Percentiles rank a stretch among this genome's conserved stretches.
Evolutionary conservation across 2,329 filamentous ascomycete species (phyloP).

Genomic region (Xylariaceae sp.): DNA sequence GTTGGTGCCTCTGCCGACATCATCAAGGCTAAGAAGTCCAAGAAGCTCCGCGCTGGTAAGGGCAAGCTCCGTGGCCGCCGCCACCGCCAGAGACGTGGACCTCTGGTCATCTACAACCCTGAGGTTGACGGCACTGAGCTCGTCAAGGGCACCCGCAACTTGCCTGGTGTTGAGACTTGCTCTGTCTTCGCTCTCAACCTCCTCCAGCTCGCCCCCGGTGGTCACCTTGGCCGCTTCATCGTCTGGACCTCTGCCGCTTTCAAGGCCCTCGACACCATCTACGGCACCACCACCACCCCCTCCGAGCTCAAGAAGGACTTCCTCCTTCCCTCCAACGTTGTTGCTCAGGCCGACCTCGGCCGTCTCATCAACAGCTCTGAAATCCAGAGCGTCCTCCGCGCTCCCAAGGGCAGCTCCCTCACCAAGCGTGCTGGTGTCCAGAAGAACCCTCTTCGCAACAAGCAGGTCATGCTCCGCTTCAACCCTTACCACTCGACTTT

Average conservation of each 20-base stretch:
- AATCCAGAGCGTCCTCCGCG: conserved; percentile 91
- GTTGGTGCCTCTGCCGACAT: conserved; percentile 86
- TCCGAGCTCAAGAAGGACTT: conserved; percentile 98
- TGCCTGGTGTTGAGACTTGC: conserved; percentile 94
- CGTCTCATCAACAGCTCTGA: conserved; percentile 99
- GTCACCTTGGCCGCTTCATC: conserved; percentile 97
- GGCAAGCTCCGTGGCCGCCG: conserved; percentile 97
- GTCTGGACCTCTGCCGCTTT: conserved; percentile 98
- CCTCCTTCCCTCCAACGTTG: conserved; percentile 86
- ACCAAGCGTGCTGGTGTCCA: conserved; percentile 89
- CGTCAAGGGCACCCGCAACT: conserved; percentile 94
- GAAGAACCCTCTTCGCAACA: conserved; percentile 99
- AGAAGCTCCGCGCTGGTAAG: conserved; percentile 97
- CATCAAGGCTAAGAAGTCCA: conserved; percentile 92
- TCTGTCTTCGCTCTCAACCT: conserved; percentile 94
- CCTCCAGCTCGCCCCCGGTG: conserved; percentile 97
- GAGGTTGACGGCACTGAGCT: conserved; percentile 93
- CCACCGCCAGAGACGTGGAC: conserved; percentile 94
- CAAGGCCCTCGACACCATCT: conserved; percentile 93
- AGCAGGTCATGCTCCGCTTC: conserved; percentile 95
- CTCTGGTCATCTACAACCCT: conserved; percentile 95
- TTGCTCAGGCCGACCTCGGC: conserved; percentile 89
- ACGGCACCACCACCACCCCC: conserved; percentile 85
- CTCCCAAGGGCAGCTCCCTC: conserved; percentile 80
- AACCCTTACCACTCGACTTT: conserved; percentile 96